Percentiles rank a stretch among this genome's conserved stretches.
These are phyloP conservation scores for Heliocybe sulcata DNA, from an alignment of 1,284 basidiomycete species.

Conservation along the genomic window DNA sequence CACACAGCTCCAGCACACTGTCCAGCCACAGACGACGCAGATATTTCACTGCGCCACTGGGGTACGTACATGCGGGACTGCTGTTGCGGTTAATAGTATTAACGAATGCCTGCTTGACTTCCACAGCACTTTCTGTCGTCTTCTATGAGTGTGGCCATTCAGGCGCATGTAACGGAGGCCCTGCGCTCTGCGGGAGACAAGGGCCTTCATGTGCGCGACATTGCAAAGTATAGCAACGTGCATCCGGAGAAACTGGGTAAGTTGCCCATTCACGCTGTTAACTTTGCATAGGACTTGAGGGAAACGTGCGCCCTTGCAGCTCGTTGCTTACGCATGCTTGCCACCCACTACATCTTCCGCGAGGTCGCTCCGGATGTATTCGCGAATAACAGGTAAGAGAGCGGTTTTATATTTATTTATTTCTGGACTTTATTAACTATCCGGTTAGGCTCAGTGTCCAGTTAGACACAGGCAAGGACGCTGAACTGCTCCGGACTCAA, in stretches of 20 bases:
- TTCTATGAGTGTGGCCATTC: background rate
- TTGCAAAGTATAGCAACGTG: background rate
- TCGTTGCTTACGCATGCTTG: constrained; percentile 19
- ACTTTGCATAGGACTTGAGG: background rate
- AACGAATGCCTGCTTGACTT: background rate
- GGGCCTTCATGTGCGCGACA: background rate
- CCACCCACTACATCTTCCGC: constrained; percentile 20
- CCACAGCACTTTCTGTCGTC: background rate
- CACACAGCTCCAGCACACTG: background rate
- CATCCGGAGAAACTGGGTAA: background rate
- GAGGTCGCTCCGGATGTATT: constrained; percentile 22
- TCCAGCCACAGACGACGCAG: background rate
- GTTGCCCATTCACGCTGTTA: background rate
- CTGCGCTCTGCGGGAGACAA: background rate
- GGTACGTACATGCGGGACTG: background rate
- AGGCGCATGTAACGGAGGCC: background rate
- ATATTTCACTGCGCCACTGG: background rate
- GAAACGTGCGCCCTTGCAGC: constrained; percentile 4
- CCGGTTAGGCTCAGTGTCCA: background rate
- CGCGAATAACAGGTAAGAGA: constrained; percentile 20
- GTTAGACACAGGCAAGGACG: background rate
- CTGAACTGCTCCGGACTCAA: constrained; percentile 17
- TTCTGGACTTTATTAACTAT: constrained; percentile 7
- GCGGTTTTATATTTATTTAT: constrained; percentile 12
- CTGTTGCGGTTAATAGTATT: background rate